phyloP scores from a whole-genome alignment of 2,329 filamentous ascomycete species.

The Trichoderma breve region DNA sequence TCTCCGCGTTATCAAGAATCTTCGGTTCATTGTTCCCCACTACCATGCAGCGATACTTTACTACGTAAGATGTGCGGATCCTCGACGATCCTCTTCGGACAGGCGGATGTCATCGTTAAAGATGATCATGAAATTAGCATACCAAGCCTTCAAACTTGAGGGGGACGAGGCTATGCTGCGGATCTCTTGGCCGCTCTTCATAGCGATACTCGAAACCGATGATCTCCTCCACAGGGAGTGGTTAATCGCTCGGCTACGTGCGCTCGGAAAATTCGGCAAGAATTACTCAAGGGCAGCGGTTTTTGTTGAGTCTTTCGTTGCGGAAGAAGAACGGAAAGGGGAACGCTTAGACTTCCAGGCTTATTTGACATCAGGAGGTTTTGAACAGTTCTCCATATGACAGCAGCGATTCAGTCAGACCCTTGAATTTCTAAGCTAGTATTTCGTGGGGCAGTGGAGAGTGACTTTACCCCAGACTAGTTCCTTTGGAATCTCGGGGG shows the following conservation, averaged over 20 bases:
- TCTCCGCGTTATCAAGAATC: neutral
- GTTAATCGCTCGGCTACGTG: neutral
- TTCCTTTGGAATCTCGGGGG: neutral
- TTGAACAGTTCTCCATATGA: neutral
- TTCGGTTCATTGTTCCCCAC: neutral
- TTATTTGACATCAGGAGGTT: neutral
- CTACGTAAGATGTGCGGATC: neutral
- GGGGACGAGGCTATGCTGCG: neutral
- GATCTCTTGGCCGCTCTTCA: neutral
- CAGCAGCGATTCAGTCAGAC: neutral
- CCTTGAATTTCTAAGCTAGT: neutral
- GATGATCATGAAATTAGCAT: neutral
- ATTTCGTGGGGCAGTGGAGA: neutral
- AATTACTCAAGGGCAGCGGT: neutral
- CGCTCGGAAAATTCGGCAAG: neutral
- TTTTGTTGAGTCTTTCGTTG: neutral
- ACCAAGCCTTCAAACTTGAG: neutral
- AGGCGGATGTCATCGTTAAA: neutral
- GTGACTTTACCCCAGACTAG: neutral
- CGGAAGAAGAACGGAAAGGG: neutral
- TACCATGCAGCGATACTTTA: neutral
- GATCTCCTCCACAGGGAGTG: neutral
- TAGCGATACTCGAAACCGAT: neutral
- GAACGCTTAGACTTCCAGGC: neutral
- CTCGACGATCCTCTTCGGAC: neutral